Evolutionary conservation across 1,284 basidiomycete genomes (phyloP), one percentile per base, ranked within the genome.

Genomic region (Paramarasmius palmivorus): DNA sequence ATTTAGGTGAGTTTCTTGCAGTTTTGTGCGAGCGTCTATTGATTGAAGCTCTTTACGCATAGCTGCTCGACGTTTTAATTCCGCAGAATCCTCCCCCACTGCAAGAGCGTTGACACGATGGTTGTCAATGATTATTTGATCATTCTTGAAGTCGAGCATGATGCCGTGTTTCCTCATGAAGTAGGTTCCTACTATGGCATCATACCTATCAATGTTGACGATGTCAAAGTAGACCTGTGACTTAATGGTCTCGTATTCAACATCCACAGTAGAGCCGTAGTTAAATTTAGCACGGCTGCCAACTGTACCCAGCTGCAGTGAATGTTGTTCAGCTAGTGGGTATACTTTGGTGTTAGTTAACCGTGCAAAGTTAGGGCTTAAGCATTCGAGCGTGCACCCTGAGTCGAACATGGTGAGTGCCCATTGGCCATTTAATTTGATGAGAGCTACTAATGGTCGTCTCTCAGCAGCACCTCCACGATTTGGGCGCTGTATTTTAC

Each of bases 181-280:
- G 1, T 52, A 54, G 1, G 51, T 56, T 10, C 61, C 62, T 1
- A 63, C 19, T 12, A 63, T 52, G 15, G 51, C 32, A 40, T 63
- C 57, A 36, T 62, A 63, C 0, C 52, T 42, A 34, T 60, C 60
- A 23, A 62, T 54, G 26, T 63, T 63, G 10, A 52, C 56, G 9
- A 62, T 55, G 36, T 63, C 57, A 35, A 61, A 57, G 34, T 60
- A 59, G 32, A n/a, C n/a, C n/a, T n/a, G n/a, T n/a, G n/a, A n/a
- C n/a, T 42, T 29, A 8, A 46, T 36, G 0, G 12, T 23, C 0
- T 23, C 36, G 1, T 49, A 19, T 0, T 19, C 6, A 1, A 54
- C 44, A 2, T 15, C 8, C 4, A 34, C 42, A 9, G 41, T 2
- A 1, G 48, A 19, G 1, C 58, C 59, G 41, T 51, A 57, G 14